Conservation (phyloP, 768 basidiomycete species). For the Hysterangium stoloniferum region DNA sequence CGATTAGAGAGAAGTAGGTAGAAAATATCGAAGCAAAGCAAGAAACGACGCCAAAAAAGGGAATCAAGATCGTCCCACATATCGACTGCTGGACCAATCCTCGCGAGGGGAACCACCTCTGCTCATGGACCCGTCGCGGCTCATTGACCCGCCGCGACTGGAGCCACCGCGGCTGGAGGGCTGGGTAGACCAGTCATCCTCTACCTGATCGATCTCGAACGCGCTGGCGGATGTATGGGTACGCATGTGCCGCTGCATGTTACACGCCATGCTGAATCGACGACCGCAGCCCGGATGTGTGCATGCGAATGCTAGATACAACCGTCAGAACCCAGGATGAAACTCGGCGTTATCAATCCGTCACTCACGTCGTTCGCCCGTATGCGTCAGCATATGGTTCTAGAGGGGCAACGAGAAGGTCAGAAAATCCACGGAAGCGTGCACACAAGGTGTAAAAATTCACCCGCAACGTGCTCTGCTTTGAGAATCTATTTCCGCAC, state of each 20-base stretch:
- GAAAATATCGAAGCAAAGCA: neutral
- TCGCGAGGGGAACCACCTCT: conserved; percentile 9
- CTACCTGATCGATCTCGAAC: neutral
- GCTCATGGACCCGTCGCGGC: conserved; percentile 2
- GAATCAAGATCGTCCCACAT: neutral
- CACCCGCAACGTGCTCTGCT: conserved; percentile 10
- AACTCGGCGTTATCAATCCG: neutral
- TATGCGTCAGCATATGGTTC: conserved; percentile 10
- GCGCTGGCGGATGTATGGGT: conserved; percentile 36
- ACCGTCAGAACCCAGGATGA: neutral
- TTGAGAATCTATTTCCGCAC: conserved; percentile 12
- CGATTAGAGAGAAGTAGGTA: neutral
- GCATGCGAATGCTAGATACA: conserved; percentile 55
- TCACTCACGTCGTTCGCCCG: conserved; percentile 8
- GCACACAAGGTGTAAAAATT: too few species aligned
- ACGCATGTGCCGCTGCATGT: conserved; percentile 61
- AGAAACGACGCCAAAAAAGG: neutral
- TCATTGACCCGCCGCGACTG: conserved; percentile 1
- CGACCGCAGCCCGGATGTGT: conserved; percentile 68
- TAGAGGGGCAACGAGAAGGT: neutral
- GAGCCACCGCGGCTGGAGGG: conserved; percentile 8
- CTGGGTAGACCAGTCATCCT: conserved; percentile 3
- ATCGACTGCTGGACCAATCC: neutral
- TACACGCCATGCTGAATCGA: conserved; percentile 78
- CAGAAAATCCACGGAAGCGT: too few species aligned